A percentile compares a stretch with the other conserved stretches of the same genome.
Evolutionary conservation across 352 stramenopile genomes (phyloP).

Genomic region (Pilasporangium apinafurcum): DNA sequence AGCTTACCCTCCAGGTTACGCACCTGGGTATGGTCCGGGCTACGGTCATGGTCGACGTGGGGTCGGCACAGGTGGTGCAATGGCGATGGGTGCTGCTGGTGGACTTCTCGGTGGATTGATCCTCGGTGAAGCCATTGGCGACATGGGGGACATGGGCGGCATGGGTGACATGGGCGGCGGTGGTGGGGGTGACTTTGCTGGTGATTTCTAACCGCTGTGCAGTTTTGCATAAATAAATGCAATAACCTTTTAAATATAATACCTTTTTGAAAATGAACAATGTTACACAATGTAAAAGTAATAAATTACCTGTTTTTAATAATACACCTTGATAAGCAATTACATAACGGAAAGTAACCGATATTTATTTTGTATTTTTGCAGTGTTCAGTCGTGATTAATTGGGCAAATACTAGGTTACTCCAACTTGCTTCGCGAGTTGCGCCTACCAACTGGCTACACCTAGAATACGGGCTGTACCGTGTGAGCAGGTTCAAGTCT

Average conservation of each 20-base stretch:
- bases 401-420: too few species aligned
- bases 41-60: constrained; percentile 11
- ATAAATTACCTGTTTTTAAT: too few species aligned
- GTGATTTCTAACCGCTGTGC: constrained; percentile 8
- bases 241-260: background rate
- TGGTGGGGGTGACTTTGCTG: constrained; percentile 3
- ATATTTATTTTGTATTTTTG: too few species aligned
- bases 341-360: too few species aligned
- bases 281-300: background rate
- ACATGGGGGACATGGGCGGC: constrained; percentile 17
- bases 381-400: too few species aligned
- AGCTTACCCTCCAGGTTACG: constrained; percentile 7
- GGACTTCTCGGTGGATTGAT: constrained; percentile 30
- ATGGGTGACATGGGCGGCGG: constrained; percentile 19
- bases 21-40: constrained; percentile 8
- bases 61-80: constrained; percentile 25
- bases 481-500: too few species aligned
- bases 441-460: too few species aligned
- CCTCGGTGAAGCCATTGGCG: constrained; percentile 24
- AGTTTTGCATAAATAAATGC: background rate
- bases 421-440: too few species aligned
- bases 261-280: background rate
- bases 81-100: constrained; percentile 29
- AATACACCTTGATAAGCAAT: too few species aligned
- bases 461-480: too few species aligned